These are phyloP conservation scores for Pythium volutum DNA, from an alignment of 352 stramenopile genomes.

Conservation along the genomic window DNA sequence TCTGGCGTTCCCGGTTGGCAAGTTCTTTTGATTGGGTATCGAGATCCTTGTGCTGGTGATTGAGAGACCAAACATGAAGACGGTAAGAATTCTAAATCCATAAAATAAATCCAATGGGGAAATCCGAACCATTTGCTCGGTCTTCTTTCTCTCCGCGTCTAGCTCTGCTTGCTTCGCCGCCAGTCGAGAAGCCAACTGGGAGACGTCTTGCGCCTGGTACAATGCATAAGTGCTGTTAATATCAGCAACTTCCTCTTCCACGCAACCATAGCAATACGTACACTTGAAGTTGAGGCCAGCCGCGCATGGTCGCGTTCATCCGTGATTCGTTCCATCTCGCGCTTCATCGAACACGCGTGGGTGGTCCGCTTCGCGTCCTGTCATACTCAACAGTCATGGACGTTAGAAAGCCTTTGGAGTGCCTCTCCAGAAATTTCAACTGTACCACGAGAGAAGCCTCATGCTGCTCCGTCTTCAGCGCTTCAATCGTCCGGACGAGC, in stretches of 20 bases:
- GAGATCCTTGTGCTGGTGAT: not conserved
- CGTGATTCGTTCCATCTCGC: constrained; percentile 2
- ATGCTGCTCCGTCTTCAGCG: not conserved
- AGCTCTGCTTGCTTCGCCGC: constrained; percentile 9
- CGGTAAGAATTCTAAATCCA: too few relatives aligned
- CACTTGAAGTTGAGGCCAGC: not conserved
- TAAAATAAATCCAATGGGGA: not conserved
- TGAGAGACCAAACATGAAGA: not conserved
- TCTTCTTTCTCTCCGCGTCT: constrained; percentile 1
- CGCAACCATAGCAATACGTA: not conserved
- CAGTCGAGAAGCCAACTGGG: constrained; percentile 7
- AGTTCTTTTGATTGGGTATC: not conserved
- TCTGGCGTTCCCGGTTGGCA: not conserved
- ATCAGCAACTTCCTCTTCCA: not conserved
- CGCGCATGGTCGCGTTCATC: constrained; percentile 9
- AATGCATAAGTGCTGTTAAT: not conserved
- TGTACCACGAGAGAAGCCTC: constrained; percentile 1
- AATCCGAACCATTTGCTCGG: not conserved
- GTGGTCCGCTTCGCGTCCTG: not conserved
- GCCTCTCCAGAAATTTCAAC: not conserved
- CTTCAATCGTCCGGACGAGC: constrained; percentile 7
- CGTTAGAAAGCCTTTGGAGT: too few relatives aligned
- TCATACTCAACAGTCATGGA: not conserved
- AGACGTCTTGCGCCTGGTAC: constrained; percentile 3
- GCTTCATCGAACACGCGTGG: not conserved